Conservation (phyloP, 495 filamentous ascomycete genomes). For the Penicillium argentinense region DNA sequence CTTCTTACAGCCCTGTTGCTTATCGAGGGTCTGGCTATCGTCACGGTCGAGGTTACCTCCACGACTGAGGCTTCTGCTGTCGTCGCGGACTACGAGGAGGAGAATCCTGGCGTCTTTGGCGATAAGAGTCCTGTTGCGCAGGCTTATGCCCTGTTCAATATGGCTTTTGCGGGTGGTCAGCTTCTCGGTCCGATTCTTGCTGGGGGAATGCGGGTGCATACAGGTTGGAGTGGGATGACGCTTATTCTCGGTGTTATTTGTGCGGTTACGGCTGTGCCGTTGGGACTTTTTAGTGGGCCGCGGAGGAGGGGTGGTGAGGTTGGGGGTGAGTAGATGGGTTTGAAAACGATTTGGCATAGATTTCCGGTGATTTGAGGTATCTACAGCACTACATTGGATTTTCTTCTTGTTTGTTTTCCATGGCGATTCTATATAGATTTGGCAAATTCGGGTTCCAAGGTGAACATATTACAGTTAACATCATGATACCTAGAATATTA, state of each 20-base stretch:
- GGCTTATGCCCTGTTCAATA: conserved; percentile 61
- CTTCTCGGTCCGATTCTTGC: conserved; percentile 59
- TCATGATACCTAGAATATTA: too few species aligned
- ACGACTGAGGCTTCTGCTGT: conserved; percentile 38
- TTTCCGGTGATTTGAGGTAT: too few species aligned
- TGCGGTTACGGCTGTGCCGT: conserved; percentile 22
- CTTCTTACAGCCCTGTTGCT: conserved; percentile 36
- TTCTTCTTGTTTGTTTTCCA: too few species aligned
- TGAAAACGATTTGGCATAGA: too few species aligned
- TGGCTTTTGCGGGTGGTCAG: conserved; percentile 60
- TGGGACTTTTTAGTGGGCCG: conserved; percentile 9
- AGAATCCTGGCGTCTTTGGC: conserved; percentile 47
- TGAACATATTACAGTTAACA: too few species aligned
- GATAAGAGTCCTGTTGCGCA: conserved; percentile 56
- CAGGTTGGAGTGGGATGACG: conserved; percentile 43
- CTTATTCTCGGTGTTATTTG: conserved; percentile 33
- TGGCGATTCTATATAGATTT: too few species aligned
- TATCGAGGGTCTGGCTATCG: conserved; percentile 30
- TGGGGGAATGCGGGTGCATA: conserved; percentile 31
- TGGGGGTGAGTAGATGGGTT: not conserved
- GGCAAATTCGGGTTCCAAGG: too few species aligned
- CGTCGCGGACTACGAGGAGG: conserved; percentile 33
- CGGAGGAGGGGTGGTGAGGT: not conserved
- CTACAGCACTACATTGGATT: too few species aligned
- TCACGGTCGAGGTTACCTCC: conserved; percentile 34